These are phyloP conservation scores for Pholiota adiposa DNA, from an alignment of 1,284 basidiomycete species.

Conservation along the genomic window DNA sequence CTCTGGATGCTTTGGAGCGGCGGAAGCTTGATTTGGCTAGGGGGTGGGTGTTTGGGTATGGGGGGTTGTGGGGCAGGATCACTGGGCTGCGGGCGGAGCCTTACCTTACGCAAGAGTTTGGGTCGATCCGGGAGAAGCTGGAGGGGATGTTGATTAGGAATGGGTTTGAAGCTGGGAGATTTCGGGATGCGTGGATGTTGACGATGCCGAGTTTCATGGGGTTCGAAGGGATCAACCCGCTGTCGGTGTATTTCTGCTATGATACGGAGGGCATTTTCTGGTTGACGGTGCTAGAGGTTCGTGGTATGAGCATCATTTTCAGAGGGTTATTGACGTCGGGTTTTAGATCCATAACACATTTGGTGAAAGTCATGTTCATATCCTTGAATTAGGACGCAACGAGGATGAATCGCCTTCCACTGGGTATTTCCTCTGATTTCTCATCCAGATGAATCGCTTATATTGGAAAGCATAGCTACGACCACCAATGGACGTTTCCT, in stretches of 20 bases:
- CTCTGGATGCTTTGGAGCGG: conserved; percentile 60
- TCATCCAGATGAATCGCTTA: neutral
- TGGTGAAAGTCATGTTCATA: conserved; percentile 69
- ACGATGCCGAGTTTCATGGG: conserved; percentile 78
- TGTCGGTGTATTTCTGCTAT: conserved; percentile 79
- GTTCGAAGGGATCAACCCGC: conserved; percentile 75
- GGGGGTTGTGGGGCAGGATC: conserved; percentile 45
- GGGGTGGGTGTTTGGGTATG: conserved; percentile 61
- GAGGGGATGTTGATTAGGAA: conserved; percentile 37
- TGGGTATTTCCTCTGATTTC: conserved; percentile 38
- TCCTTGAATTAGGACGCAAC: conserved; percentile 50
- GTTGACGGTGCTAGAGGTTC: conserved; percentile 63
- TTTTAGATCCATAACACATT: conserved; percentile 80
- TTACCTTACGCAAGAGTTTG: conserved; percentile 46
- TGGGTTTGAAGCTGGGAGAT: conserved; percentile 27
- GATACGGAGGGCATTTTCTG: conserved; percentile 39
- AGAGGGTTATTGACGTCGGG: conserved; percentile 4
- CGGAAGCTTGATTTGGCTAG: conserved; percentile 50
- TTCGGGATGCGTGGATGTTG: conserved; percentile 69
- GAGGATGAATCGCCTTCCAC: conserved; percentile 41
- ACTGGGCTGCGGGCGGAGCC: conserved; percentile 49
- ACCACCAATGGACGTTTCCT: conserved; percentile 73
- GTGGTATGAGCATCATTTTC: neutral
- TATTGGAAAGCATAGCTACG: conserved; percentile 44
- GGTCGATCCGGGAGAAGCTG: conserved; percentile 46